phyloP scores from a whole-genome alignment of 495 filamentous ascomycete genomes.

The Lentithecium fluviatile region DNA sequence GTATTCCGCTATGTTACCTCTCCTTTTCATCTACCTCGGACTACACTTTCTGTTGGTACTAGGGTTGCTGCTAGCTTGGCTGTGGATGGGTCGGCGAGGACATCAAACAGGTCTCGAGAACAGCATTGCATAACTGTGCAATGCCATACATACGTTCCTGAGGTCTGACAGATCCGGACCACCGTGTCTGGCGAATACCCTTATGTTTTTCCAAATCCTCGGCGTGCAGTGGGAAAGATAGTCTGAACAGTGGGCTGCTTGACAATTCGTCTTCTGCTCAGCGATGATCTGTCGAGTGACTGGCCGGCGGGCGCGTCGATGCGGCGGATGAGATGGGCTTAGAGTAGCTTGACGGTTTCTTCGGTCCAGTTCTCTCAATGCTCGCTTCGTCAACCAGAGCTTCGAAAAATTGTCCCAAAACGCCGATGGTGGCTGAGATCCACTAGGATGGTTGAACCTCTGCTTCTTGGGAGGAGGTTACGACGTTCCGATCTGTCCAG shows the following conservation, averaged over 20 bases:
- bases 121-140: too few relatives aligned
- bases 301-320: constrained; percentile 23
- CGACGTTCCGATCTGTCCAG: not conserved
- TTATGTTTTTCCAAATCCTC: constrained; percentile 30
- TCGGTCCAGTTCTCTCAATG: constrained; percentile 37
- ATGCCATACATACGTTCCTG: constrained; percentile 28
- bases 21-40: too few relatives aligned
- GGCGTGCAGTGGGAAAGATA: constrained; percentile 18
- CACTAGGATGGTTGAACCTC: constrained; percentile 21
- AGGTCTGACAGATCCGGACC: constrained; percentile 36
- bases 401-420: constrained; percentile 39
- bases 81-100: too few relatives aligned
- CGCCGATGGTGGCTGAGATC: constrained; percentile 24
- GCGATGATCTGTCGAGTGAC: constrained; percentile 28
- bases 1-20: too few relatives aligned
- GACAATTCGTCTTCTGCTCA: constrained; percentile 18
- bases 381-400: constrained; percentile 36
- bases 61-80: too few relatives aligned
- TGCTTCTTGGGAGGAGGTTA: constrained; percentile 24
- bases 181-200: constrained; percentile 33
- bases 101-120: too few relatives aligned
- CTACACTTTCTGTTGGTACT: too few relatives aligned
- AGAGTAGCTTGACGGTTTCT: constrained; percentile 32
- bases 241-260: constrained; percentile 14
- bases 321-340: constrained; percentile 15